Evolutionary conservation across 371 early-diverging fungal species (phyloP), one percentile per base, ranked within the genome.

Genomic region (Coemansia sp.): DNA sequence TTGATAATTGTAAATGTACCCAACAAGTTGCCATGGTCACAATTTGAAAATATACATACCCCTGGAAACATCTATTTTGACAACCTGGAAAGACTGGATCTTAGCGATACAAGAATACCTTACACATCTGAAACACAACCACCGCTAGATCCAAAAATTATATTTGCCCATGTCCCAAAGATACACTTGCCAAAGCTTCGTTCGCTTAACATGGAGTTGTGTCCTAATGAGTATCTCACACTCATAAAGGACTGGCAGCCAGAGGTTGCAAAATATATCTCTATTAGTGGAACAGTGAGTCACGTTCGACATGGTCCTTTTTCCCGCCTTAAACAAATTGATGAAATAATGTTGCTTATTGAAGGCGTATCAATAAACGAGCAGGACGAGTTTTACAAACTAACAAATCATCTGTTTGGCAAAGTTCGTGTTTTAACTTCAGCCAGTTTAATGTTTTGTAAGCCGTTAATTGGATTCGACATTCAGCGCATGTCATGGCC

Each of bases 101-200:
- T 56, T 8, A 5, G 37, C 2, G 7, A n/a, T 6, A 6, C 7
- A 5, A 31, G 57, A 24, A 18, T n/a, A 3, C 21, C 37, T 8
- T 56, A 56, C 13, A 37, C 57, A 5, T 4, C 16, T 31, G 57
- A 56, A 34, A 56, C 57, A 31, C 10, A 16, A 24, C 57, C 57
- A 3, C 29, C 11, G 18, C 13, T 54, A 16, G 27, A 54, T 4
- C 5, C 54, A 26, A 54, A 54, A 27, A 29, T 5, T 6, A 54
- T 54, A 54, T 54, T 54, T 29, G 57, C n/a, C 18, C 37, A 56
- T 31, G 6, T 3, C 7, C 57, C 57, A 18, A 56, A 56, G 57
- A 18, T 56, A 11, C 37, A 34, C 16, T 24, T 56, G 2, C 57
- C 57, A 18, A n/a, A 21, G 37, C 18, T 56, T n/a, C 5, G 37